Conservation (phyloP, 1,284 basidiomycete species). For the Rhodotorula sp. region DNA sequence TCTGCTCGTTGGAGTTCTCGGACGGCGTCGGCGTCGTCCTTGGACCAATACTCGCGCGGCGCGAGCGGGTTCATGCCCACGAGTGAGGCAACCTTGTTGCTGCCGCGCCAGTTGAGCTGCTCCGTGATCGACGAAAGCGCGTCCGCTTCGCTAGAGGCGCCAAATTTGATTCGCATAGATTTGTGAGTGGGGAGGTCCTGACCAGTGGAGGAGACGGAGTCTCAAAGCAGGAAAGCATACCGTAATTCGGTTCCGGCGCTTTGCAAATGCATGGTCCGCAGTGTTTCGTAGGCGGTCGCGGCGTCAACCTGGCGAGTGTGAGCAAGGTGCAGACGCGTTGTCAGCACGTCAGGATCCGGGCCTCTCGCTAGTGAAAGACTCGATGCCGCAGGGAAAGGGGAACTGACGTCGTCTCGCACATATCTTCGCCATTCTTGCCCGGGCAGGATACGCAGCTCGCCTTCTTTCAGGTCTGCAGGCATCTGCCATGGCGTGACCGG, state of each 20-base stretch:
- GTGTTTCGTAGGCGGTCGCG: conserved; percentile 7
- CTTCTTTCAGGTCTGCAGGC: not conserved
- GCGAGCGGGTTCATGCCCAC: conserved; percentile 58
- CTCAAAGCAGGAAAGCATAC: conserved; percentile 1
- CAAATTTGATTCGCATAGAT: not conserved
- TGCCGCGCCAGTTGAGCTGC: conserved; percentile 60
- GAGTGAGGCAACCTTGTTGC: conserved; percentile 61
- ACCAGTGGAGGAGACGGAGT: not conserved
- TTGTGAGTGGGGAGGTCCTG: not conserved
- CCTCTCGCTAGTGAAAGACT: not conserved
- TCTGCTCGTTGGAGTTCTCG: conserved; percentile 1
- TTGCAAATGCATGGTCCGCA: conserved; percentile 31
- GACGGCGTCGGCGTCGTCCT: not conserved
- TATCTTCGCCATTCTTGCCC: conserved; percentile 17
- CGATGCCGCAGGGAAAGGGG: not conserved
- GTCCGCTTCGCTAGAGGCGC: conserved; percentile 25
- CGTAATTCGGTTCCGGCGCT: conserved; percentile 30
- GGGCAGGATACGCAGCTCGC: conserved; percentile 4
- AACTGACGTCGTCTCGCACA: conserved; percentile 30
- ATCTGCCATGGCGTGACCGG: conserved; percentile 10
- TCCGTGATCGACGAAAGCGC: conserved; percentile 48
- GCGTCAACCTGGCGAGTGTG: conserved; percentile 8
- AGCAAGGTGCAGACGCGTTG: not conserved
- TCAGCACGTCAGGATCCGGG: not conserved
- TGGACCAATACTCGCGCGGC: conserved; percentile 1